Evolutionary conservation across 2,329 filamentous ascomycete genomes (phyloP).

Genomic region (Nemania diffusa): DNA sequence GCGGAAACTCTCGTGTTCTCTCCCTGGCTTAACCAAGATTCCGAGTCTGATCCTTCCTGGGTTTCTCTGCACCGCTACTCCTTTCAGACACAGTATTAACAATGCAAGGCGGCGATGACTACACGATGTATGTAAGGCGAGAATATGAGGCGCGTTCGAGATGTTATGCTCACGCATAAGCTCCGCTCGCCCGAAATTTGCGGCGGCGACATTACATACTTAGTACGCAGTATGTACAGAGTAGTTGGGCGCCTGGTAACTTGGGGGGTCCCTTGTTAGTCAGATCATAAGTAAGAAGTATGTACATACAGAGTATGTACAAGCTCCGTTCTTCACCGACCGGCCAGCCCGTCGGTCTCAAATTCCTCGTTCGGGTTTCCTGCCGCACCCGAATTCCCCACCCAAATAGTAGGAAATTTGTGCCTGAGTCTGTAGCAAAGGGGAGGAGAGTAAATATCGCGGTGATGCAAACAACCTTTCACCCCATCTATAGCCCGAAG

Average conservation of each 20-base stretch:
- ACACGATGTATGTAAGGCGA: neutral
- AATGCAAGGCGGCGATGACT: neutral
- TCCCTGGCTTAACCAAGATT: neutral
- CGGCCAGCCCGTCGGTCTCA: neutral
- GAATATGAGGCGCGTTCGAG: constrained; percentile 16
- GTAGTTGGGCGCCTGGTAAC: neutral
- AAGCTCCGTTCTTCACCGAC: constrained; percentile 4
- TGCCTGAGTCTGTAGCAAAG: neutral
- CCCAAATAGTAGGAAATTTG: constrained; percentile 2
- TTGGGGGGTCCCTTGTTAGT: constrained; percentile 12
- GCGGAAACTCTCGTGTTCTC: neutral
- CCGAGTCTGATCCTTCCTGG: neutral
- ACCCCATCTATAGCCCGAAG: neutral
- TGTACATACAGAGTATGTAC: too few species aligned
- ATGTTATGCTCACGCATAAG: constrained; percentile 13
- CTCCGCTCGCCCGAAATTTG: constrained; percentile 28
- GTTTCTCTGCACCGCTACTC: neutral
- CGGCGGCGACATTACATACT: neutral
- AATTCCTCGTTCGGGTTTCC: constrained; percentile 16
- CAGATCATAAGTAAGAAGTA: constrained; percentile 13
- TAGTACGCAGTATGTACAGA: too few species aligned
- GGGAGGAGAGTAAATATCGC: neutral
- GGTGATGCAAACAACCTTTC: constrained; percentile 7
- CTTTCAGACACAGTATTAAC: neutral
- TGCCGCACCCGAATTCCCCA: constrained; percentile 9